phyloP scores from a whole-genome alignment of 345 rosid genomes.

The Excoecaria agallocha region DNA sequence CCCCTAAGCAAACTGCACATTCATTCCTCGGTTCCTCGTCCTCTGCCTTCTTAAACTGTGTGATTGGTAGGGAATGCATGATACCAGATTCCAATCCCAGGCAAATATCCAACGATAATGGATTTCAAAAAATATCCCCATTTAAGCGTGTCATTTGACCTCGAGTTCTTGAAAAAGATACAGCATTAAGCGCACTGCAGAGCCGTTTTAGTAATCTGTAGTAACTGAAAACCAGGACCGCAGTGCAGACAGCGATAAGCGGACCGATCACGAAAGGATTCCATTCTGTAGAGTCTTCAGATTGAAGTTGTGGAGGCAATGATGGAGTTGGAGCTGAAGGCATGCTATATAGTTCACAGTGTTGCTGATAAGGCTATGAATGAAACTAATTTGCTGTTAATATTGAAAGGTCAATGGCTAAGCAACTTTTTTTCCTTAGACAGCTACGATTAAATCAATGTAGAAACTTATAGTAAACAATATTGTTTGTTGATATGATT shows the following conservation, averaged over 20 bases:
- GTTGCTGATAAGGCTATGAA: neutral
- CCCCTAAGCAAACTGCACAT: slow-evolving; percentile 45
- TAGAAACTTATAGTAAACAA: neutral
- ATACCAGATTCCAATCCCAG: slow-evolving; percentile 30
- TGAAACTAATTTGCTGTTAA: slow-evolving; percentile 4
- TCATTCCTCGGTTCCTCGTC: slow-evolving; percentile 13
- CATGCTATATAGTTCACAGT: neutral
- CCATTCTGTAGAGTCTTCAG: neutral
- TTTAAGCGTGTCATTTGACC: slow-evolving; percentile 14
- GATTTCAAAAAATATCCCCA: slow-evolving; percentile 7
- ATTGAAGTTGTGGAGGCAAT: neutral
- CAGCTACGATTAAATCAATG: slow-evolving; percentile 6
- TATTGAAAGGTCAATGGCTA: neutral
- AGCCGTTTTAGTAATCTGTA: slow-evolving; percentile 20
- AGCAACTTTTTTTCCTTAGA: neutral
- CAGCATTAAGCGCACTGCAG: neutral
- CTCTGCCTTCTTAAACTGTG: slow-evolving; percentile 26
- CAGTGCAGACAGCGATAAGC: slow-evolving; percentile 8
- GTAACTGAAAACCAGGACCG: slow-evolving; percentile 24
- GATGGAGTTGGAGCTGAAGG: neutral
- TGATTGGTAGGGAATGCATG: slow-evolving; percentile 26
- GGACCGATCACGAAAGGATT: slow-evolving; percentile 14
- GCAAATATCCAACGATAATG: slow-evolving; percentile 12
- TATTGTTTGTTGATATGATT: slow-evolving; percentile 3
- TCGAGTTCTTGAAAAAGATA: slow-evolving; percentile 13